Conservation (phyloP, 352 stramenopile species). For the Globisporangium parvum region DNA sequence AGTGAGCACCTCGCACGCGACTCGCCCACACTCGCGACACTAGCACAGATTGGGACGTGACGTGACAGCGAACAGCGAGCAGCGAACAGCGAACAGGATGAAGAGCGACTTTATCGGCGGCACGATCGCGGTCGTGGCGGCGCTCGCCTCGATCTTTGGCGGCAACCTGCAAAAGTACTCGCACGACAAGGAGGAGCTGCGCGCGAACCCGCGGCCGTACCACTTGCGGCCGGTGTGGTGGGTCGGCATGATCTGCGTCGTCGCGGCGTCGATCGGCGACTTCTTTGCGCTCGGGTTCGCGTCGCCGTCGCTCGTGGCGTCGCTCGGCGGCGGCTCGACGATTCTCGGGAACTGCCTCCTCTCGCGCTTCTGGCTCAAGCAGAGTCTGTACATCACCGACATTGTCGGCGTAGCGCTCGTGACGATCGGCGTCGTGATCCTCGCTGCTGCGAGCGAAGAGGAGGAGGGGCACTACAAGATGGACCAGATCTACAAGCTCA, state of each 20-base stretch:
- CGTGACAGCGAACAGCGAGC: background rate
- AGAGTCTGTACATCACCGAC: constrained; percentile 82
- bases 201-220: constrained; percentile 69
- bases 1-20: too few species aligned
- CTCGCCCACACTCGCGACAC: constrained; percentile 2
- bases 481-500: constrained; percentile 81
- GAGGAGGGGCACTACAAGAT: constrained; percentile 80
- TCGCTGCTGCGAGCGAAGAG: constrained; percentile 66
- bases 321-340: constrained; percentile 72
- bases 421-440: constrained; percentile 70
- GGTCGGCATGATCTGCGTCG: constrained; percentile 84
- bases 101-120: constrained; percentile 76
- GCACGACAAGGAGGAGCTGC: constrained; percentile 79
- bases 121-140: constrained; percentile 62
- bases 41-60: background rate
- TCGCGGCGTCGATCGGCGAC: constrained; percentile 76
- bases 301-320: constrained; percentile 80
- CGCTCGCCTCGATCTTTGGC: constrained; percentile 85
- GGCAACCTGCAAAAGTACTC: constrained; percentile 91
- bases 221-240: constrained; percentile 81
- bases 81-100: constrained; percentile 23
- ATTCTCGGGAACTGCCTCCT: constrained; percentile 83
- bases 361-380: constrained; percentile 84
- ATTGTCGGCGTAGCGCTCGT: constrained; percentile 70
- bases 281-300: constrained; percentile 85